Conservation (phyloP, 139 green algal genomes). For the Chlamydomonas sp. region DNA sequence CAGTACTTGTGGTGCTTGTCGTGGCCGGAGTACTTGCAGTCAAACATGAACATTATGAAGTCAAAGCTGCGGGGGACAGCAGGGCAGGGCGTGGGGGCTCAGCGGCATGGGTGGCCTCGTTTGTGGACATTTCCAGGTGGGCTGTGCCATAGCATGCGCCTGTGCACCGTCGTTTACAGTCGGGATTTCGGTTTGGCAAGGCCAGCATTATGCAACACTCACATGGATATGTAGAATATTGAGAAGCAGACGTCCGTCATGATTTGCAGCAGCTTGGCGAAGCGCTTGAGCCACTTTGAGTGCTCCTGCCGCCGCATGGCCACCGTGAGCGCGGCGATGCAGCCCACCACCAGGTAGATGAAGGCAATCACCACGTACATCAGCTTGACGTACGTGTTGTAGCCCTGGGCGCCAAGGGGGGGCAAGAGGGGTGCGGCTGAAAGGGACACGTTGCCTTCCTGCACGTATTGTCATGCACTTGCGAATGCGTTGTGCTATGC, state of each 20-base stretch:
- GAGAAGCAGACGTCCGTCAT: constrained; percentile 25
- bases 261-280: constrained; percentile 7
- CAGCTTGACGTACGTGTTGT: constrained; percentile 5
- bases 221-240: constrained; percentile 32
- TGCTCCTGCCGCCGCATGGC: constrained; percentile 33
- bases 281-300: constrained; percentile 16
- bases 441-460: no score
- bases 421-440: neutral
- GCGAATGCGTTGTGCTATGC: no score
- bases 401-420: neutral
- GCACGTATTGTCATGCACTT: no score
- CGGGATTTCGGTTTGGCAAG: no score
- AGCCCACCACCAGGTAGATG: neutral
- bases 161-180: neutral
- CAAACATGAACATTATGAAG: constrained; percentile 26
- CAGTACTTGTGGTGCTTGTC: constrained; percentile 6
- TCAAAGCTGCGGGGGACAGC: neutral
- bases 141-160: neutral
- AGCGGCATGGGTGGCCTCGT: neutral
- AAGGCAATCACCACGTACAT: neutral
- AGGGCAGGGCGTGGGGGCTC: neutral
- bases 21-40: constrained; percentile 3
- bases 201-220: neutral
- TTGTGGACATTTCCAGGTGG: neutral
- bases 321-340: neutral